These are phyloP conservation scores for Hypomontagnella submonticulosa DNA, from an alignment of 495 filamentous ascomycete genomes.

Conservation along the genomic window DNA sequence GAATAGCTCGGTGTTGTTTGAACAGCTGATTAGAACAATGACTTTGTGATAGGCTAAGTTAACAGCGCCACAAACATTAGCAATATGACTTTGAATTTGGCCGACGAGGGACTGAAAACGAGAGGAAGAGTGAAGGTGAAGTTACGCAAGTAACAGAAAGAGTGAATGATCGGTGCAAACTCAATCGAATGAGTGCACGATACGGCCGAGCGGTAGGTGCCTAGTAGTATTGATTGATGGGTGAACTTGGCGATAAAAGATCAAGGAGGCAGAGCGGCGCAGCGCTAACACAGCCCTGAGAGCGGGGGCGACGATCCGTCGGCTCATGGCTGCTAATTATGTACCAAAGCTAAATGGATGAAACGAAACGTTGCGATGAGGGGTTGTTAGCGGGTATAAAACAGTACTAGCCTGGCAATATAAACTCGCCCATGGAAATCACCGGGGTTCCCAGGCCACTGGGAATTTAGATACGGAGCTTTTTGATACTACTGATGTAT, in stretches of 20 bases:
- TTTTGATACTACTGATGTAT: not conserved
- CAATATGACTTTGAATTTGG: not conserved
- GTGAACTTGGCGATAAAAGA: slow-evolving; percentile 3
- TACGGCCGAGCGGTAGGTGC: not conserved
- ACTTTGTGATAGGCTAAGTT: slow-evolving; percentile 5
- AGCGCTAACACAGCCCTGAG: slow-evolving; percentile 37
- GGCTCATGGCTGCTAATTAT: slow-evolving; percentile 23
- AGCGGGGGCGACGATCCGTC: slow-evolving; percentile 37
- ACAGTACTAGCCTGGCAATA: slow-evolving; percentile 15
- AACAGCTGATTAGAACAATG: not conserved
- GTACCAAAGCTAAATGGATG: slow-evolving; percentile 7
- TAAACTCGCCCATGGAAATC: not conserved
- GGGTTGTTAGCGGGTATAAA: slow-evolving; percentile 9
- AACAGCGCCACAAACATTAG: not conserved
- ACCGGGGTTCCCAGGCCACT: slow-evolving; percentile 26
- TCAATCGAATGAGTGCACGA: not conserved
- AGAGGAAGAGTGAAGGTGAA: not conserved
- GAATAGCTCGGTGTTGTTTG: not conserved
- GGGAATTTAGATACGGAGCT: slow-evolving; percentile 11
- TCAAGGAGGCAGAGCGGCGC: slow-evolving; percentile 20
- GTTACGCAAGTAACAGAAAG: not conserved
- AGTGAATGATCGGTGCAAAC: not conserved
- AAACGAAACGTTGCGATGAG: not conserved
- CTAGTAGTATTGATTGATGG: no score
- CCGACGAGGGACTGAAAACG: not conserved